Base-by-base conservation (phyloP, 1,284 basidiomycete species). In the Ustilago vetiveriae region DNA sequence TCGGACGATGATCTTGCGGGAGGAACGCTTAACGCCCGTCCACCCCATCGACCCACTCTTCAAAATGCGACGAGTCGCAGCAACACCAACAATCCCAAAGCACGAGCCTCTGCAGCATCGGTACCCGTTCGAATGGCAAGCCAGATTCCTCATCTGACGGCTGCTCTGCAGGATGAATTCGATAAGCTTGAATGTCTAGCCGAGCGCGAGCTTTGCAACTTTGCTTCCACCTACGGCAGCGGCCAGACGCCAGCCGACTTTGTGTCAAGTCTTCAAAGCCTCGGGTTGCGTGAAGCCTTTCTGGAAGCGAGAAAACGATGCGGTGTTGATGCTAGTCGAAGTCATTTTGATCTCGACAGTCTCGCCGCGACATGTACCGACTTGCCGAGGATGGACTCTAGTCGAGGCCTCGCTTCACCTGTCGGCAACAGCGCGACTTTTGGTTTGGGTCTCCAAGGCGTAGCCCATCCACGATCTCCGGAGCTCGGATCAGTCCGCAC, bases 141-240 rank as follows among this genome's bases (percentile, higher is more conserved):
- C 36, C 5, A 19, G 7, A 7, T 19, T 6, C 14, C 8, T 13
- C 17, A 37, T 37, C 8, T 21, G 19, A 37, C 19, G 8, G 19
- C 36, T 6, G 24, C 46, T 27, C 39, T 62, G 21, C 41, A 42
- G 24, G 65, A 68, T 36, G 65, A 62, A 23, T 68, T 68, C 37
- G 65, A 68, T 45, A 68, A 68, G 40, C 27, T 68, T 13, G 65
- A 68, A 21, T 63, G 65, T 38, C 42, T 54, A 35, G 42, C 52
- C 21, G 58, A 68, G 35, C 36, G 32, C 6, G 47, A 59, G 32
- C 33, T 60, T 56, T 19, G 53, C 19, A 19, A 40, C 19, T 19
- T 53, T 13, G 21, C 24, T 7, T 19, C 17, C 29, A 16, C 30
- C 2, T 4, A 13, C 30, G 22, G 16, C 21, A n/a, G 30, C 21